phyloP scores from a whole-genome alignment of 1,139 yeast species.

The Pichia sp. region DNA sequence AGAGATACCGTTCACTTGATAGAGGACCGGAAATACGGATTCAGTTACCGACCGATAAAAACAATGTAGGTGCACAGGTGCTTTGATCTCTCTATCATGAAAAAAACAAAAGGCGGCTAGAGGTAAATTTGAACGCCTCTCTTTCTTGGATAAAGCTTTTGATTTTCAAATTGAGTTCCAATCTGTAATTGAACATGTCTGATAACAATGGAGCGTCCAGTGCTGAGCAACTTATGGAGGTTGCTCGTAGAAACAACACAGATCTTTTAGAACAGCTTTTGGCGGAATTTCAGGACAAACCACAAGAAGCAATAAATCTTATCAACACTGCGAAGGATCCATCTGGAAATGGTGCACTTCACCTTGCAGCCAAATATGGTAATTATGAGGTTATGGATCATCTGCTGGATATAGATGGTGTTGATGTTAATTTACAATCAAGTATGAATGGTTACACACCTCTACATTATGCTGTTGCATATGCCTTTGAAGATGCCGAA shows the following conservation, averaged over 20 bases:
- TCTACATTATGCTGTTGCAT: conserved; percentile 75
- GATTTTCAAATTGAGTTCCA: no score
- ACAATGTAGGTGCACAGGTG: no score
- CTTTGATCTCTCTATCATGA: no score
- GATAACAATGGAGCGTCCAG: conserved; percentile 55
- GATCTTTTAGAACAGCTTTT: conserved; percentile 60
- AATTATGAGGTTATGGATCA: conserved; percentile 81
- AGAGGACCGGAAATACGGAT: no score
- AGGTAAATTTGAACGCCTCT: no score
- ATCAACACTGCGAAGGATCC: conserved; percentile 71
- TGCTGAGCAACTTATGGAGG: conserved; percentile 75
- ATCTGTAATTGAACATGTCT: neutral
- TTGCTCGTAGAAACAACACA: conserved; percentile 81
- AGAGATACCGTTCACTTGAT: no score
- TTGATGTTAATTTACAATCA: conserved; percentile 78
- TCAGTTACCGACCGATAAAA: no score
- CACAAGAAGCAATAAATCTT: conserved; percentile 43
- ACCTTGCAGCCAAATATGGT: conserved; percentile 74
- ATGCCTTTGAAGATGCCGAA: conserved; percentile 71
- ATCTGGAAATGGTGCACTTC: conserved; percentile 76
- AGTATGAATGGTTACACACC: conserved; percentile 78
- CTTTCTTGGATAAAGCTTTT: no score
- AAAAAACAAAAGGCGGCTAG: no score
- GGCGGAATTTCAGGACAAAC: conserved; percentile 35
- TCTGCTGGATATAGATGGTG: conserved; percentile 80